A percentile compares a stretch with the other conserved stretches of the same genome.
Evolutionary conservation across 768 basidiomycete genomes (phyloP).

Genomic region (Mycena sanguinolenta): DNA sequence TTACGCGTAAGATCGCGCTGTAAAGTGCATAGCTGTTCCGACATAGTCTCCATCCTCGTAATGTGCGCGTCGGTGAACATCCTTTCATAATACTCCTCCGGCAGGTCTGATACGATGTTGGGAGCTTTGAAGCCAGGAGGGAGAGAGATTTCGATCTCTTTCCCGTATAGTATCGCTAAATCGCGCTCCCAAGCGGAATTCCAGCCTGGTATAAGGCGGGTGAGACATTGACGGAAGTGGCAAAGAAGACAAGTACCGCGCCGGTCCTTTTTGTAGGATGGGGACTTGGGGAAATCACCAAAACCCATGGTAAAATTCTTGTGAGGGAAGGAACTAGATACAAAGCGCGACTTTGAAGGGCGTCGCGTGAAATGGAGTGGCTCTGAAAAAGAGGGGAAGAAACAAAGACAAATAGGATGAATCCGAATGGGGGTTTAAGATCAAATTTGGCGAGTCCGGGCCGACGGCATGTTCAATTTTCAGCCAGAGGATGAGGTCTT

Average conservation of each 20-base stretch:
- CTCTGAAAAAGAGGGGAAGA: not conserved
- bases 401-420: conserved; percentile 5
- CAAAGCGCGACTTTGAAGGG: not conserved
- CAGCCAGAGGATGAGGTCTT: too few species aligned
- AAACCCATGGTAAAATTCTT: conserved; percentile 9
- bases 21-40: conserved; percentile 28
- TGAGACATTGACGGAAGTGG: not conserved
- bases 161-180: conserved; percentile 15
- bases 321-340: not conserved
- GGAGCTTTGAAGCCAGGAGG: not conserved
- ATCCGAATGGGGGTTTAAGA: not conserved
- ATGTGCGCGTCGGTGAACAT: conserved; percentile 22
- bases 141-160: conserved; percentile 10
- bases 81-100: conserved; percentile 20
- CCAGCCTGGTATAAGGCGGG: conserved; percentile 17
- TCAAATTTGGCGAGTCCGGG: too few species aligned
- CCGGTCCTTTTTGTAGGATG: conserved; percentile 20
- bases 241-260: conserved; percentile 9
- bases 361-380: not conserved
- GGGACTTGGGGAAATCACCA: conserved; percentile 26
- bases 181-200: conserved; percentile 30
- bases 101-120: not conserved
- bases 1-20: conserved; percentile 35
- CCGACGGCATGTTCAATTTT: too few species aligned
- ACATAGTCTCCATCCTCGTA: conserved; percentile 13